Evolutionary conservation across 108 stramenopile species (phyloP).

Genomic region (Cyclotella cryptica): DNA sequence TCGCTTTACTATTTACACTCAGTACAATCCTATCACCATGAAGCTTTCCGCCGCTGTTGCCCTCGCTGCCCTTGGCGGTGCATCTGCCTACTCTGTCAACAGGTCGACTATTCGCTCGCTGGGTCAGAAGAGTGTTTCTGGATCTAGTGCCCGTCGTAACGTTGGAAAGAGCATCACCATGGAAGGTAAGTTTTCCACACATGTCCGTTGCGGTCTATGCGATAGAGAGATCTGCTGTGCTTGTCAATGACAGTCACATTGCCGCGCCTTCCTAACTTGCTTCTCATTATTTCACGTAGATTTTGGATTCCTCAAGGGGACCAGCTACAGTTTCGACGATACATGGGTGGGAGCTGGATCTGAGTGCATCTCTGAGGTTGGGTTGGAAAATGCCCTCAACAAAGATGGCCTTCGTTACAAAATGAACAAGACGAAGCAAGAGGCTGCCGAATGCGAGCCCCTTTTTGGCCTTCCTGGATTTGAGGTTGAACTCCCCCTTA

Average conservation of each 20-base stretch:
- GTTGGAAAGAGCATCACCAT: constrained; percentile 61
- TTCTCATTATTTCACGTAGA: constrained; percentile 47
- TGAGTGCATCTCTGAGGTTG: constrained; percentile 80
- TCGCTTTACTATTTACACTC: not conserved
- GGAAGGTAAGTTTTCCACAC: constrained; percentile 68
- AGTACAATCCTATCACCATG: constrained; percentile 44
- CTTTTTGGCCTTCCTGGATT: constrained; percentile 74
- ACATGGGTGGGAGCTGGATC: constrained; percentile 69
- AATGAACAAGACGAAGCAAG: constrained; percentile 84
- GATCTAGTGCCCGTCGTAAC: constrained; percentile 28
- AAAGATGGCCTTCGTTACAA: constrained; percentile 89
- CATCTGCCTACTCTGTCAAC: constrained; percentile 71
- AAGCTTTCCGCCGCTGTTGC: constrained; percentile 68
- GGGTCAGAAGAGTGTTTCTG: constrained; percentile 65
- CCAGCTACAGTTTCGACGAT: constrained; percentile 76
- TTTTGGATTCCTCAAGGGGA: constrained; percentile 85
- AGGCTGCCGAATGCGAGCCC: constrained; percentile 75
- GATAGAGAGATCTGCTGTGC: too few species aligned
- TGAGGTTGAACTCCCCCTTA: constrained; percentile 82
- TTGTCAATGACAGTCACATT: not conserved
- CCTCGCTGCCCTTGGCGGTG: constrained; percentile 58
- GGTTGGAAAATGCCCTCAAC: constrained; percentile 77
- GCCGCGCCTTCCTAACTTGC: not conserved
- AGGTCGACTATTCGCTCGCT: constrained; percentile 67
- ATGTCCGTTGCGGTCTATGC: not conserved